Base-by-base conservation (phyloP, 805 yeast species). In the Scheffersomyces ergatensis region DNA sequence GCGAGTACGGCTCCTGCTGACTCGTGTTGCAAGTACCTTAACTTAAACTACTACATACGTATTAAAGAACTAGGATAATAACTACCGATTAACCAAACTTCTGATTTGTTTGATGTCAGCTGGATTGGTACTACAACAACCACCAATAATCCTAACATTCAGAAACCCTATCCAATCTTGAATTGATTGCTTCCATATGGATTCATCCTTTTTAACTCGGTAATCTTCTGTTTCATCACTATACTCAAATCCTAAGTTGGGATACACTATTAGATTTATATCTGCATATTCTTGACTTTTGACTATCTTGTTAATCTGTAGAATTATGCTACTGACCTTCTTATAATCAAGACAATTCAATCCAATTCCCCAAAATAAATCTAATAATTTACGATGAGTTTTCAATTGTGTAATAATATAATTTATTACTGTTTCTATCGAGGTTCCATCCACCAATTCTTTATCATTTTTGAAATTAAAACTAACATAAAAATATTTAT, bases 101-200 rank as follows among this genome's bases (percentile, higher is more conserved):
- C 29, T 26, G 5, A 44, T 25, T 29, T 40, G 33, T 21, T 35
- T 34, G 13, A 44, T 40, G 7, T 44, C 42, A 9, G 6, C 12
- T 16, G 89, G 89, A 0, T 78, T 71, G 1, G 88, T 82, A 49
- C 88, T 70, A 47, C 92, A 85, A 58, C 92, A 85, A 2, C 90
- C 92, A 7, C 93, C 93, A 39, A 85, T 64, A 14, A 62, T 52
- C n/a, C 55, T 47, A 7, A 83, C 69, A 26, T 72, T 69, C 2
- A 72, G 70, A 6, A 55, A 53, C 1, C 48, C 37, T 16, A 63
- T 45, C 77, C 83, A 77, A 15, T 58, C 53, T 21, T 51, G 40
- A 2, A 71, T 71, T 18, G 64, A 60, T 3, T 56, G 47, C 2
- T 54, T 59, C 76, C 85, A 73, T 2, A 53, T 21, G 2, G 17